These are phyloP conservation scores for Colletotrichum shisoi DNA, from an alignment of 2,329 filamentous ascomycete genomes.

Conservation along the genomic window DNA sequence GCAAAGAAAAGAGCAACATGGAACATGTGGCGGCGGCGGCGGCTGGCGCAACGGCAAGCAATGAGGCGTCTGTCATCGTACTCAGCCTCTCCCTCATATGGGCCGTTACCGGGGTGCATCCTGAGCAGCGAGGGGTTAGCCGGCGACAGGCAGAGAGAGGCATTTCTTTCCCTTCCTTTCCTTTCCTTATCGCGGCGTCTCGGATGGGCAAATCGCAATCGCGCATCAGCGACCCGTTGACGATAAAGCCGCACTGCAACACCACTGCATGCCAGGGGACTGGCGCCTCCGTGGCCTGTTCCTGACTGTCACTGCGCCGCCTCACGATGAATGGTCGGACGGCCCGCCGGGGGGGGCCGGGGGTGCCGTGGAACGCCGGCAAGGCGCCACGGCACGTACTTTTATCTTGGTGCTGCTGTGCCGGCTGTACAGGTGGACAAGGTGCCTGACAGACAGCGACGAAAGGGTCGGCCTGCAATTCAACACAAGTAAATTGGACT, in stretches of 20 bases:
- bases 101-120: too few species aligned
- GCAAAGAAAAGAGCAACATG: not conserved
- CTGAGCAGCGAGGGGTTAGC: too few species aligned
- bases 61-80: too few species aligned
- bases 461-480: conserved; percentile 14
- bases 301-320: conserved; percentile 30
- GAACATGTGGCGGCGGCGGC: conserved; percentile 13
- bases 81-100: too few species aligned
- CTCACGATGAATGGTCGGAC: conserved; percentile 28
- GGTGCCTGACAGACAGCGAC: not conserved
- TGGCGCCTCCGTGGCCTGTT: conserved; percentile 32
- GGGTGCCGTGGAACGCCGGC: conserved; percentile 13
- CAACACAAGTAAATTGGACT: not conserved
- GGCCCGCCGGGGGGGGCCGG: conserved; percentile 28
- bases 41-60: conserved; percentile 7
- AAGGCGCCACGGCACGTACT: not conserved
- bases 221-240: conserved; percentile 23
- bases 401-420: not conserved
- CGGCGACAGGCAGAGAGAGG: conserved; percentile 13
- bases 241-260: conserved; percentile 19
- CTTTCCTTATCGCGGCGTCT: conserved; percentile 26
- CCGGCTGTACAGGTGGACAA: not conserved
- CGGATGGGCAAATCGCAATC: conserved; percentile 29
- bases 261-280: conserved; percentile 1
- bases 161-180: conserved; percentile 20